phyloP scores from a whole-genome alignment of 2,329 filamentous ascomycete species.

The Seiridium unicorne region DNA sequence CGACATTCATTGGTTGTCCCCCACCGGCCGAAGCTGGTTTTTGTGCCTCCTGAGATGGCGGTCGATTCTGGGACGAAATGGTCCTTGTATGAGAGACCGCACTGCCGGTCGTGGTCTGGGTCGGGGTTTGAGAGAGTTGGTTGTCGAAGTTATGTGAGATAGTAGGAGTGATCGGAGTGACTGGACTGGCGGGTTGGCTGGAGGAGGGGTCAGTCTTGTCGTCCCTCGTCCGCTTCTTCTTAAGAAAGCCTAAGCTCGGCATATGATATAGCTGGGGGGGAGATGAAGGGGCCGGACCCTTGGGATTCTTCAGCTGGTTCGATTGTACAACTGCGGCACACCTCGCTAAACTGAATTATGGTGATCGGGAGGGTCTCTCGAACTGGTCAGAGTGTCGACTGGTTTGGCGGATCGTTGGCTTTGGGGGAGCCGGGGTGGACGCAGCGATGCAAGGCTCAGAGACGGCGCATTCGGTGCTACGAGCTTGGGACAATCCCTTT shows the following conservation, averaged over 20 bases:
- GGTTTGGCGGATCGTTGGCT: not conserved
- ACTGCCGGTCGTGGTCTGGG: constrained; percentile 17
- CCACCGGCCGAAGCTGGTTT: constrained; percentile 26
- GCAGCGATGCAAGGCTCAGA: not conserved
- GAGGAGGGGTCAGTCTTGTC: constrained; percentile 68
- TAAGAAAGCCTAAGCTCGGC: constrained; percentile 94
- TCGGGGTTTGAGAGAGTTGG: constrained; percentile 35
- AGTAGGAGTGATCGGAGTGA: constrained; percentile 58
- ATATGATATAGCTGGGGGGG: constrained; percentile 51
- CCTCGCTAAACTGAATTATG: not conserved
- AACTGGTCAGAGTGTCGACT: not conserved
- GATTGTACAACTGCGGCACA: not conserved
- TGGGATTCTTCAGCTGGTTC: not conserved
- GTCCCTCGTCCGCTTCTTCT: constrained; percentile 98
- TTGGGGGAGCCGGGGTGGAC: not conserved
- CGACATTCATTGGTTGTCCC: constrained; percentile 29
- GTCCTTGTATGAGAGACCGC: constrained; percentile 16
- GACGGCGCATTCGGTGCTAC: constrained; percentile 2
- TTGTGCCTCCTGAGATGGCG: constrained; percentile 19
- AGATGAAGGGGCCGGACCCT: constrained; percentile 23
- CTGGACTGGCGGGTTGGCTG: constrained; percentile 63
- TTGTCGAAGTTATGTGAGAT: constrained; percentile 50
- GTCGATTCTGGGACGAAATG: constrained; percentile 10
- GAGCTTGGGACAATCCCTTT: not conserved
- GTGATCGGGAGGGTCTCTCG: too few relatives aligned